Conservation (phyloP, 768 basidiomycete genomes). For the Kwoniella pini region DNA sequence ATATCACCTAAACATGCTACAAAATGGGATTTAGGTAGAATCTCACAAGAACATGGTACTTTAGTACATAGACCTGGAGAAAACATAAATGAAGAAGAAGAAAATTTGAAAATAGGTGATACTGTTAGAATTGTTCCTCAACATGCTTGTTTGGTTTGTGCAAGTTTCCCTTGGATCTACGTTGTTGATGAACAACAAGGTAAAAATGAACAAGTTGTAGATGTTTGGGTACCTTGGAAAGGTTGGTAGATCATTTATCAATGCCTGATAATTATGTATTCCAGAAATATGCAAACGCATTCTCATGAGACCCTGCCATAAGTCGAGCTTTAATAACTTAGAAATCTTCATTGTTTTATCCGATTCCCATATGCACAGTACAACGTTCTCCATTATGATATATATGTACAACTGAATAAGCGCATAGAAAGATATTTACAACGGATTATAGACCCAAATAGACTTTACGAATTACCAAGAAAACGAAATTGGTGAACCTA, state of each 20-base stretch:
- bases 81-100: neutral
- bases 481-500: too few relatives aligned
- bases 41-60: slow-evolving; percentile 69
- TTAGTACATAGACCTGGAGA: slow-evolving; percentile 52
- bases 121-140: slow-evolving; percentile 75
- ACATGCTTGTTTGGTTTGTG: slow-evolving; percentile 80
- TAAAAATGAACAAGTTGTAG: slow-evolving; percentile 54
- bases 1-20: slow-evolving; percentile 64
- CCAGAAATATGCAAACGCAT: too few relatives aligned
- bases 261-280: too few relatives aligned
- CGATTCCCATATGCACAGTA: too few relatives aligned
- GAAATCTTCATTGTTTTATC: too few relatives aligned
- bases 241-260: slow-evolving; percentile 73
- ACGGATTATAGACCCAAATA: too few relatives aligned
- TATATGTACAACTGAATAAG: too few relatives aligned
- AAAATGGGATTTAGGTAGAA: slow-evolving; percentile 51
- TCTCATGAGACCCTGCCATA: too few relatives aligned
- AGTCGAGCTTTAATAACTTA: too few relatives aligned
- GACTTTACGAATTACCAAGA: too few relatives aligned
- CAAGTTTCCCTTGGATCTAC: slow-evolving; percentile 80
- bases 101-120: slow-evolving; percentile 63
- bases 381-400: too few relatives aligned
- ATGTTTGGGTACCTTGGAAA: slow-evolving; percentile 89
- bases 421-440: too few relatives aligned
- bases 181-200: slow-evolving; percentile 63